phyloP scores from a whole-genome alignment of 1,284 basidiomycete genomes.

The Ustilago trichophora region DNA sequence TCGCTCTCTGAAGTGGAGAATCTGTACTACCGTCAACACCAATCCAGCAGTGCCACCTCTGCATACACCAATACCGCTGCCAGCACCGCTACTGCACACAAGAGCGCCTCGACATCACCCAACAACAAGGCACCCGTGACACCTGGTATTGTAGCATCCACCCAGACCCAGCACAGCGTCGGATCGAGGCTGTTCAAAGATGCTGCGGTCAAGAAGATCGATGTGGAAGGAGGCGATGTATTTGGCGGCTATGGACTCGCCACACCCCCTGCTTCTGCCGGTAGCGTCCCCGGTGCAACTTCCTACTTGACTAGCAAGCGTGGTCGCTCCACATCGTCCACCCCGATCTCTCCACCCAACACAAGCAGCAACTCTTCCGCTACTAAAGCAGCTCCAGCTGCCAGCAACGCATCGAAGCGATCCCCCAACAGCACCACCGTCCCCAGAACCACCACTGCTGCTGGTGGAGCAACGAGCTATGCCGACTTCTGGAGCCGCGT shows the following conservation, averaged over 20 bases:
- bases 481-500: constrained; percentile 56
- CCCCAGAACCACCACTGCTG: no score
- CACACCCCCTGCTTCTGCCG: constrained; percentile 42
- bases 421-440: constrained; percentile 11
- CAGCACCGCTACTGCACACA: background rate
- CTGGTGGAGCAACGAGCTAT: constrained; percentile 44
- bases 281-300: constrained; percentile 32
- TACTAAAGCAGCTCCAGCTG: constrained; percentile 5
- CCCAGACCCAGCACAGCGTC: no score
- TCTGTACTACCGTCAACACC: constrained; percentile 56
- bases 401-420: constrained; percentile 5
- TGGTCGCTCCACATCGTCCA: constrained; percentile 26
- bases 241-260: constrained; percentile 49
- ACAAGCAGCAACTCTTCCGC: constrained; percentile 20
- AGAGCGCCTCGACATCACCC: constrained; percentile 34
- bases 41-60: no score
- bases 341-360: constrained; percentile 41
- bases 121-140: no score
- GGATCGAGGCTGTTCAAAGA: constrained; percentile 44
- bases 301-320: constrained; percentile 35
- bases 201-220: constrained; percentile 38
- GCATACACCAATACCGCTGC: background rate
- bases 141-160: no score
- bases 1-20: constrained; percentile 64
- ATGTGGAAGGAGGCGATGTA: constrained; percentile 43